Percentiles rank a stretch among this genome's conserved stretches.
phyloP scores from a whole-genome alignment of 257 asterid genomes.

The Euphrasia confusa region DNA sequence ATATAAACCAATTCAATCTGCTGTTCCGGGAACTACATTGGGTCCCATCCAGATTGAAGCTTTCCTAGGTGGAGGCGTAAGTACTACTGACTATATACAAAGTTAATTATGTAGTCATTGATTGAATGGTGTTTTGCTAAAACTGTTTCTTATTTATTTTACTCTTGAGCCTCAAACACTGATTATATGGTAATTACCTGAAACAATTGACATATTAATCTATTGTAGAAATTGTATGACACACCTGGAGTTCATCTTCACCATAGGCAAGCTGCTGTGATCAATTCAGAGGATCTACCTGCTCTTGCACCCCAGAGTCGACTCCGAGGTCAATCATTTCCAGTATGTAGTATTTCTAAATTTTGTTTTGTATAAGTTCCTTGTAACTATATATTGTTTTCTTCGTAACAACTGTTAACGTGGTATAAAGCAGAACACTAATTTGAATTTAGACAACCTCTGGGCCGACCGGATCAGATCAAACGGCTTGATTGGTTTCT shows the following conservation, averaged over 20 bases:
- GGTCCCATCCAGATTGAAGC: slow-evolving; percentile 97
- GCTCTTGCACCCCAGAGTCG: slow-evolving; percentile 95
- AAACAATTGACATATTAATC: neutral
- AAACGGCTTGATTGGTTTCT: slow-evolving; percentile 70
- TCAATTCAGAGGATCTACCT: slow-evolving; percentile 90
- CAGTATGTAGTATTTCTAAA: slow-evolving; percentile 47
- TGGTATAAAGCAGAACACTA: slow-evolving; percentile 41
- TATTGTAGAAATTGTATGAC: slow-evolving; percentile 67
- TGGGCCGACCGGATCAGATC: slow-evolving; percentile 45
- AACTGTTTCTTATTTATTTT: slow-evolving; percentile 1
- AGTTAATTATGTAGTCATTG: neutral
- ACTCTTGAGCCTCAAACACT: neutral
- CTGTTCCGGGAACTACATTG: slow-evolving; percentile 98
- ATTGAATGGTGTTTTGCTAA: slow-evolving; percentile 3
- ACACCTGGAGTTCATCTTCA: slow-evolving; percentile 99
- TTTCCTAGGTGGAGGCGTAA: slow-evolving; percentile 87
- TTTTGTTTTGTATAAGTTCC: slow-evolving; percentile 14
- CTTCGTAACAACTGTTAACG: neutral
- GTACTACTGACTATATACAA: slow-evolving; percentile 21
- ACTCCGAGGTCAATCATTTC: slow-evolving; percentile 80
- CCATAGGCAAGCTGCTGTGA: slow-evolving; percentile 96
- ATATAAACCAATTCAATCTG: slow-evolving; percentile 96
- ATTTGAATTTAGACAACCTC: slow-evolving; percentile 30
- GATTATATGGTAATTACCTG: neutral
- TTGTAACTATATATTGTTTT: slow-evolving; percentile 18